These are phyloP conservation scores for Xylaria cubensis DNA, from an alignment of 495 filamentous ascomycete genomes.

Conservation along the genomic window DNA sequence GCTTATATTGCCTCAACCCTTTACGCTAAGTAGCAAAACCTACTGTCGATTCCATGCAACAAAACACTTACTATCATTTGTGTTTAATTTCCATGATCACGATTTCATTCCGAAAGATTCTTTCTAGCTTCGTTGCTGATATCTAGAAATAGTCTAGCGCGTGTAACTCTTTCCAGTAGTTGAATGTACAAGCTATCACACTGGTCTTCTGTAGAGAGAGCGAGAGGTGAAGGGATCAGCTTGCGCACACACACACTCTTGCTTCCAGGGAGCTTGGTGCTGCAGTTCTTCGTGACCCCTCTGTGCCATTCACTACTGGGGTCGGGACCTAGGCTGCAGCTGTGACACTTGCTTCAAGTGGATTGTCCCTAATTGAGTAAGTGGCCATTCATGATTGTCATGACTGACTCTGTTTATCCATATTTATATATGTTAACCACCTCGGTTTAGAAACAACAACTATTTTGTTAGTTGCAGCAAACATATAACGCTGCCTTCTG, in stretches of 20 bases:
- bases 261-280: neutral
- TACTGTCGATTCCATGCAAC: neutral
- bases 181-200: neutral
- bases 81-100: neutral
- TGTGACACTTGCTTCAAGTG: neutral
- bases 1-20: constrained; percentile 18
- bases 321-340: neutral
- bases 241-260: neutral
- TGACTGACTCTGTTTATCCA: neutral
- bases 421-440: neutral
- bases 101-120: neutral
- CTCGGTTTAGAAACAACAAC: neutral
- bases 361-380: neutral
- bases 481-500: neutral
- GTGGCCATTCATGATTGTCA: neutral
- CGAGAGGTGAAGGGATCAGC: neutral
- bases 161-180: neutral
- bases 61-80: neutral
- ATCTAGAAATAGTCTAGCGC: neutral
- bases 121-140: neutral
- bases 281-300: neutral
- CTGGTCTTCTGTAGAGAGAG: neutral
- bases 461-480: neutral
- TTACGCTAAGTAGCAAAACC: neutral
- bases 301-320: constrained; percentile 10